Evolutionary conservation across 495 filamentous ascomycete genomes (phyloP).

Genomic region (Penicillium cinerascens): DNA sequence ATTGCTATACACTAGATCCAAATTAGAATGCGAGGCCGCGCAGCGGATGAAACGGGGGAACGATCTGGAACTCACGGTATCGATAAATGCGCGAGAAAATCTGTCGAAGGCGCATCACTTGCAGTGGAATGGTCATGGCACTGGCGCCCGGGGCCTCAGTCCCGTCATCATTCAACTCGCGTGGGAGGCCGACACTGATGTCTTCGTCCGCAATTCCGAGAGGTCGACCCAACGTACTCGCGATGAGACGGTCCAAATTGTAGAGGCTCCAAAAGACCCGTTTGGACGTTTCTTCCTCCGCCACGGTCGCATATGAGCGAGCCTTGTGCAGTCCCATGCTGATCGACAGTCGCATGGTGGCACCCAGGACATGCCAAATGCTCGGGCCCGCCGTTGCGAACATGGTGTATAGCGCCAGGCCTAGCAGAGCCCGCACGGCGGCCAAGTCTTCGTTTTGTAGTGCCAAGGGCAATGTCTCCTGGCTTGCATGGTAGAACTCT

Average conservation of each 20-base stretch:
- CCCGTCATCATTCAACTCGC: slow-evolving; percentile 45
- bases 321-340: slow-evolving; percentile 50
- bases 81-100: slow-evolving; percentile 48
- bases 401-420: slow-evolving; percentile 49
- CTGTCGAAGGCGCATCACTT: slow-evolving; percentile 46
- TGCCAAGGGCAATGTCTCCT: slow-evolving; percentile 36
- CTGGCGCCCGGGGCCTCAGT: slow-evolving; percentile 37
- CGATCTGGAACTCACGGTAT: slow-evolving; percentile 32
- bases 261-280: slow-evolving; percentile 53
- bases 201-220: slow-evolving; percentile 50
- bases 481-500: slow-evolving; percentile 41
- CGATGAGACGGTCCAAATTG: slow-evolving; percentile 49
- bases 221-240: slow-evolving; percentile 47
- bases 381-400: slow-evolving; percentile 49
- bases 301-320: slow-evolving; percentile 31
- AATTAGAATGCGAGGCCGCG: not conserved
- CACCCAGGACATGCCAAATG: slow-evolving; percentile 52
- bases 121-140: slow-evolving; percentile 46
- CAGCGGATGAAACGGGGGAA: not conserved
- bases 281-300: slow-evolving; percentile 47
- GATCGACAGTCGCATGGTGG: slow-evolving; percentile 44
- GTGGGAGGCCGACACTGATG: slow-evolving; percentile 42
- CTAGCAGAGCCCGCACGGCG: slow-evolving; percentile 44
- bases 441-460: slow-evolving; percentile 44
- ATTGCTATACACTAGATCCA: slow-evolving; percentile 43